A percentile compares a stretch with the other conserved stretches of the same genome.
phyloP scores from a whole-genome alignment of 805 yeast species.

The Sungouiella thailandica region DNA sequence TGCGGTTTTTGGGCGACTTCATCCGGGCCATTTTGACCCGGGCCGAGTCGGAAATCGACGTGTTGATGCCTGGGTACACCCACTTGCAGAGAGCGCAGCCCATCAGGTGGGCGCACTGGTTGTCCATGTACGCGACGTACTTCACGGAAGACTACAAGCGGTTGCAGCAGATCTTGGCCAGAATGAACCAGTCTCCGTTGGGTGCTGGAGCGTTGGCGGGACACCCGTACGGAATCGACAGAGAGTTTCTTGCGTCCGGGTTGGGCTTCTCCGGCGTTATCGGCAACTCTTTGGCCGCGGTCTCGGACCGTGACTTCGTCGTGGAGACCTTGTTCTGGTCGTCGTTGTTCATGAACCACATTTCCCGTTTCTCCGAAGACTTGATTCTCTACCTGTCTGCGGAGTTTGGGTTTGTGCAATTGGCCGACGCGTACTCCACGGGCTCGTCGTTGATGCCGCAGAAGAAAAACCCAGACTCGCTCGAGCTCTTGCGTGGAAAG shows the following conservation, averaged over 20 bases:
- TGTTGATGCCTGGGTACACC: slow-evolving; percentile 98
- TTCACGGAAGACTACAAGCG: slow-evolving; percentile 87
- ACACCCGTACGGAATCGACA: slow-evolving; percentile 97
- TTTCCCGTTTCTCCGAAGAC: slow-evolving; percentile 92
- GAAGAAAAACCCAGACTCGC: slow-evolving; percentile 95
- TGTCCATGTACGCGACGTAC: slow-evolving; percentile 90
- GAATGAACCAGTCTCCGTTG: slow-evolving; percentile 85
- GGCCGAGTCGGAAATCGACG: slow-evolving; percentile 82
- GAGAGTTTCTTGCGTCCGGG: slow-evolving; percentile 78
- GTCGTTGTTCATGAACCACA: slow-evolving; percentile 89
- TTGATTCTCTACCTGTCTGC: slow-evolving; percentile 94
- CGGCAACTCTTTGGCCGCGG: slow-evolving; percentile 96
- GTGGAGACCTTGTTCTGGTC: slow-evolving; percentile 96
- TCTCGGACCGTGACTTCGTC: slow-evolving; percentile 95
- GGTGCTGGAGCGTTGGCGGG: slow-evolving; percentile 99
- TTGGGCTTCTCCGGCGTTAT: slow-evolving; percentile 81
- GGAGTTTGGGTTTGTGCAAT: slow-evolving; percentile 89
- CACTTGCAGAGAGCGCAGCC: slow-evolving; percentile 99
- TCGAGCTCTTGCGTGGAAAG: slow-evolving; percentile 93
- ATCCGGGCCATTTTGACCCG: slow-evolving; percentile 66
- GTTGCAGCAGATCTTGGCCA: slow-evolving; percentile 68
- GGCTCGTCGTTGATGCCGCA: slow-evolving; percentile 99
- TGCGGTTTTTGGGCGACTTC: slow-evolving; percentile 52
- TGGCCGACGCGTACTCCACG: slow-evolving; percentile 97
- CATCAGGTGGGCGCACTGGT: slow-evolving; percentile 99